phyloP scores from a whole-genome alignment of 306 rosid species.

The Rosa rugosa region DNA sequence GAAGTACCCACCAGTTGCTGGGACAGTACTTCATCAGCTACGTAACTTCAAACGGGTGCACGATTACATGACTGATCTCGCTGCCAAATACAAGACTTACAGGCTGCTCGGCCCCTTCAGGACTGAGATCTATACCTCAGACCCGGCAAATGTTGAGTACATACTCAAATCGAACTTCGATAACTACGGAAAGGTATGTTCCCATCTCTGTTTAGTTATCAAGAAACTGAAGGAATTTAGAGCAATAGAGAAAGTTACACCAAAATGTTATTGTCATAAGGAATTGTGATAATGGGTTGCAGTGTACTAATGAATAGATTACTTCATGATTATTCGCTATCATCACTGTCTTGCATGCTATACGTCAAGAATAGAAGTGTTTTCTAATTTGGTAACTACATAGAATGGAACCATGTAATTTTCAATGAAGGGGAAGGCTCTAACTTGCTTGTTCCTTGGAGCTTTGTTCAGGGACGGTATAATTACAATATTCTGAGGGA shows the following conservation, averaged over 20 bases:
- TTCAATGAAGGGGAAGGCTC: neutral
- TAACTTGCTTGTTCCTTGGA: constrained; percentile 17
- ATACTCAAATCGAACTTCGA: constrained; percentile 76
- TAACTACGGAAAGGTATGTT: constrained; percentile 77
- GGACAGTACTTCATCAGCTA: constrained; percentile 65
- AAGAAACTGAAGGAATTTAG: neutral
- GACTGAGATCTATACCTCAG: constrained; percentile 67
- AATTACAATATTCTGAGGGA: constrained; percentile 62
- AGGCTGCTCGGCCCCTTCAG: constrained; percentile 57
- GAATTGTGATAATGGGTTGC: neutral
- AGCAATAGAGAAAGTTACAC: neutral
- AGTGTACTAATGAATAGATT: no score
- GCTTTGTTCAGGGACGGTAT: constrained; percentile 54
- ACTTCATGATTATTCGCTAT: neutral
- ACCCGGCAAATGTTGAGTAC: constrained; percentile 74
- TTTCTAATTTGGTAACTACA: neutral
- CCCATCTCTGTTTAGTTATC: neutral
- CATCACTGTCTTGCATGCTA: neutral
- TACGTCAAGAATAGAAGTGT: neutral
- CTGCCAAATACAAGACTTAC: constrained; percentile 65
- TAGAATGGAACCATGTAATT: neutral
- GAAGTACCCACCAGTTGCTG: constrained; percentile 68
- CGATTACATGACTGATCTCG: constrained; percentile 81
- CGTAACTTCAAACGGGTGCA: constrained; percentile 68
- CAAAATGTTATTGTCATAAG: neutral